Evolutionary conservation across 768 basidiomycete species (phyloP), one percentile per base, ranked within the genome.

Genomic region (Leccinum broughii): DNA sequence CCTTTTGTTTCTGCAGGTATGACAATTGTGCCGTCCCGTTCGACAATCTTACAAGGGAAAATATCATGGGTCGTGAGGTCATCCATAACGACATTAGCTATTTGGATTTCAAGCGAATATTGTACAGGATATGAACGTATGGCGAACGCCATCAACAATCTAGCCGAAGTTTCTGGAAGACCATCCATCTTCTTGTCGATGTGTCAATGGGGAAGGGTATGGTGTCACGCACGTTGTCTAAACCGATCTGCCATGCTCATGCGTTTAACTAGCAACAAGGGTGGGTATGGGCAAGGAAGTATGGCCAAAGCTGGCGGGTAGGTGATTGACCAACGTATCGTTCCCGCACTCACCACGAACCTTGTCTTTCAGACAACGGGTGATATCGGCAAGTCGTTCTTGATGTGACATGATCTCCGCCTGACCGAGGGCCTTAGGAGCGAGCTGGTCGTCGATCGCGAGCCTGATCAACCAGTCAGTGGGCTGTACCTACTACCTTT

Each of bases 261-360:
- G n/a, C 15, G 6, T 52, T 56, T 32, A 50, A 58, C n/a, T 62
- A 86, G 83, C 76, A 81, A 66, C 81, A 86, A 74, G 83, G 84
- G 0, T 87, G 85, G 86, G 58, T 82, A 5, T 88, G 87, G 87
- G 87, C 83, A 2, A 78, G 71, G 62, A 71, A 70, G 26, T 74
- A 84, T 15, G 87, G 87, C 0, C 86, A 88, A 64, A 85, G 82
- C 66, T 88, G 87, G 87, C 77, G 87, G 72, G 86, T 86, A 63
- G 54, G 80, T 68, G 48, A 24, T 61, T 39, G 26, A 17, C 53
- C 6, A 10, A n/a, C 24, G 2, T 32, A 13, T 24, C n/a, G 3
- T 53, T 11, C 48, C 20, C 14, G 8, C 44, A 11, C 65, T 62
- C 22, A 51, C 51, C n/a, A 63, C 20, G 34, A 52, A 53, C 11